Evolutionary conservation across 306 rosid species (phyloP).

Genomic region (Vigna unguiculata): DNA sequence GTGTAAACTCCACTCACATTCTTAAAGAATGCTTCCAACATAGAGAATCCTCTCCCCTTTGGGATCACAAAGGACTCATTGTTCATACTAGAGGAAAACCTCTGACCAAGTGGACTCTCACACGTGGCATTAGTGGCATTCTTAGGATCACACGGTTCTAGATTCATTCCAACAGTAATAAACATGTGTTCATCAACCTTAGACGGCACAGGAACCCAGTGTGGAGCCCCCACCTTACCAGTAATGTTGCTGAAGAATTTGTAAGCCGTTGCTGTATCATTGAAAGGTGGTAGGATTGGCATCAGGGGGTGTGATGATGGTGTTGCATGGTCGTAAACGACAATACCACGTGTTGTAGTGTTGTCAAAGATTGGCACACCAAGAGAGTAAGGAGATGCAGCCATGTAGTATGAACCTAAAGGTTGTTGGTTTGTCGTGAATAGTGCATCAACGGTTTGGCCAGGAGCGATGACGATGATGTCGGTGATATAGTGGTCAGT

Average conservation of each 20-base stretch:
- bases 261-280: constrained; percentile 58
- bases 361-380: constrained; percentile 19
- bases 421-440: constrained; percentile 52
- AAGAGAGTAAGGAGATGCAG: constrained; percentile 45
- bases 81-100: constrained; percentile 67
- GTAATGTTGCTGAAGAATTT: constrained; percentile 55
- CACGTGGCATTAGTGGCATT: constrained; percentile 42
- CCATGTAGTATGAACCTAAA: constrained; percentile 66
- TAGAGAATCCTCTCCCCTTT: constrained; percentile 45
- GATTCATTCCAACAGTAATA: constrained; percentile 47
- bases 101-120: constrained; percentile 22
- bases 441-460: constrained; percentile 62
- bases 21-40: constrained; percentile 59
- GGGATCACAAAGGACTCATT: constrained; percentile 71
- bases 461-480: constrained; percentile 50
- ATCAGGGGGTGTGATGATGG: constrained; percentile 22
- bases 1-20: constrained; percentile 57
- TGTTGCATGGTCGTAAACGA: constrained; percentile 35
- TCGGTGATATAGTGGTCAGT: constrained; percentile 52
- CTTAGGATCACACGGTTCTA: constrained; percentile 44
- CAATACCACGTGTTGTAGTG: constrained; percentile 48
- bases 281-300: constrained; percentile 49
- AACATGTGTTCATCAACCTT: constrained; percentile 65
- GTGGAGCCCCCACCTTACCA: constrained; percentile 47
- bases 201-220: constrained; percentile 61